phyloP scores from a whole-genome alignment of 768 basidiomycete species.

The Lactarius trivialis region DNA sequence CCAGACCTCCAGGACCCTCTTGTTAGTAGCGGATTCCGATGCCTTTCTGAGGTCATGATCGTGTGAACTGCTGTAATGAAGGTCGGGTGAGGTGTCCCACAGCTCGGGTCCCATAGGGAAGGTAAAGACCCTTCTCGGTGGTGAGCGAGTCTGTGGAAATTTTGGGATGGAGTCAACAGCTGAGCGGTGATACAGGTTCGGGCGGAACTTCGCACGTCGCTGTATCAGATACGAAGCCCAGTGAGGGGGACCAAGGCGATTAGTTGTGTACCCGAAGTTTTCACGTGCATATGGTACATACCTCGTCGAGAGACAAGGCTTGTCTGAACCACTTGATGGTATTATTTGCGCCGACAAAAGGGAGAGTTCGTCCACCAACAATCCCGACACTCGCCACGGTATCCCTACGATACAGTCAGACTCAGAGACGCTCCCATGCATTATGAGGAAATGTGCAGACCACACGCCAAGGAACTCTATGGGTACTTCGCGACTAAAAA shows the following conservation, averaged over 20 bases:
- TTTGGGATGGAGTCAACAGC: neutral
- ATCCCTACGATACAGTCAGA: constrained; percentile 44
- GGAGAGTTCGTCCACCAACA: constrained; percentile 49
- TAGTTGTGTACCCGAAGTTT: neutral
- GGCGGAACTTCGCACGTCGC: constrained; percentile 58
- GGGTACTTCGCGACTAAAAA: constrained; percentile 58
- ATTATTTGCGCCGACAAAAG: constrained; percentile 58
- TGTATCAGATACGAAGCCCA: constrained; percentile 25
- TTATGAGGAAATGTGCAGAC: constrained; percentile 32
- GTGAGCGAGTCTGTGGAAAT: constrained; percentile 25
- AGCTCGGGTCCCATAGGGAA: neutral
- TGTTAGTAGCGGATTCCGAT: neutral
- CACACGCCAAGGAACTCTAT: constrained; percentile 81
- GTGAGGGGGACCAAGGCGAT: neutral
- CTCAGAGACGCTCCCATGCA: neutral
- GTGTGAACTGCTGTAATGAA: neutral
- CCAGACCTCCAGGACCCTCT: constrained; percentile 20
- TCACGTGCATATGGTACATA: constrained; percentile 27
- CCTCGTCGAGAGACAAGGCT: constrained; percentile 72
- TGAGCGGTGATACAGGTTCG: constrained; percentile 57
- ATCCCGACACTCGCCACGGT: constrained; percentile 74
- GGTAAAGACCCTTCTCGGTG: neutral
- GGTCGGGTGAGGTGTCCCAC: neutral
- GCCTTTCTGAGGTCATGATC: neutral
- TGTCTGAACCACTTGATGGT: constrained; percentile 69